Conservation (phyloP, 2,329 filamentous ascomycete genomes). For the Colletotrichum sp. region DNA sequence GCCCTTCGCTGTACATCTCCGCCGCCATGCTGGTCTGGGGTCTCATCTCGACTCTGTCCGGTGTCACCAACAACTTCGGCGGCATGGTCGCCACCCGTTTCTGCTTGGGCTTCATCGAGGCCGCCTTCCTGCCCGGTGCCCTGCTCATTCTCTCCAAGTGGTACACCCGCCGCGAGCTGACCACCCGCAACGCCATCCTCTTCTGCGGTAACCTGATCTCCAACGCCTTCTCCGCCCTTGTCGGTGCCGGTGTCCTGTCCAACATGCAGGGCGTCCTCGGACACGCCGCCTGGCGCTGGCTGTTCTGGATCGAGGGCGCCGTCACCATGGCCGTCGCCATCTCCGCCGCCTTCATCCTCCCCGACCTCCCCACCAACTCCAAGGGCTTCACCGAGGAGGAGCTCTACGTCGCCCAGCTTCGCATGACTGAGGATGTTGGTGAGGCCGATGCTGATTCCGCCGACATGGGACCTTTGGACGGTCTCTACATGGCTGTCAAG, state of each 20-base stretch:
- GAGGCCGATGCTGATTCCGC: conserved; percentile 58
- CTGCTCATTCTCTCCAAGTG: conserved; percentile 69
- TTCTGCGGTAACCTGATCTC: conserved; percentile 66
- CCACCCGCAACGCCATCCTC: conserved; percentile 59
- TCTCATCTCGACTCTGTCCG: conserved; percentile 62
- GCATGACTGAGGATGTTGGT: conserved; percentile 63
- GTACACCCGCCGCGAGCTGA: conserved; percentile 67
- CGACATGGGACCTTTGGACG: conserved; percentile 56
- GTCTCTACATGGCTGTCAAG: conserved; percentile 63
- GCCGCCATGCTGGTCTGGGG: conserved; percentile 65
- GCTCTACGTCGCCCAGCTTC: conserved; percentile 55
- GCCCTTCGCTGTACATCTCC: conserved; percentile 57
- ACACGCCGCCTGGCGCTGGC: conserved; percentile 64
- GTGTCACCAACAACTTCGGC: conserved; percentile 55
- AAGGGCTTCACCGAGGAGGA: conserved; percentile 66
- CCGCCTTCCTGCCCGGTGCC: conserved; percentile 68
- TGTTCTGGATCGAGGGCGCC: conserved; percentile 65
- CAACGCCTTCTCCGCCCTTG: conserved; percentile 63
- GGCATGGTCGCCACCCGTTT: conserved; percentile 63
- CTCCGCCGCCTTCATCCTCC: conserved; percentile 51
- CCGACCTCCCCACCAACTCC: conserved; percentile 61
- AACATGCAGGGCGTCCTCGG: conserved; percentile 62
- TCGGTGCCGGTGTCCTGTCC: conserved; percentile 63
- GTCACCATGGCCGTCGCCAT: conserved; percentile 56
- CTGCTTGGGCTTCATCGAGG: conserved; percentile 67